phyloP scores from a whole-genome alignment of 306 rosid genomes.

The Prunus kanzakura region DNA sequence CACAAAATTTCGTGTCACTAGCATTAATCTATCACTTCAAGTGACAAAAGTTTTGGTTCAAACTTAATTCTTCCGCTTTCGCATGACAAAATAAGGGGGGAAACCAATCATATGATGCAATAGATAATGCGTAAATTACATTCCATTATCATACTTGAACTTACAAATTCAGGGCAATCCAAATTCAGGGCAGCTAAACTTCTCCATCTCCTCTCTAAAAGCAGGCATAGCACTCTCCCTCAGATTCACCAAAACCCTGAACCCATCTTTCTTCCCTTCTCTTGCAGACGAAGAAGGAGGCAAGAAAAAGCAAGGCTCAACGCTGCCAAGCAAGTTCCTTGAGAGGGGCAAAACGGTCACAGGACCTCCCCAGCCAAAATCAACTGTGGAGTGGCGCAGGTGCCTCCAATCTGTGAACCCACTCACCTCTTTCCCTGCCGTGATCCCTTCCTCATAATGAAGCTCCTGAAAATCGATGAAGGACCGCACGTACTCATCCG shows the following conservation, averaged over 20 bases:
- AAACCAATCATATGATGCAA: too few species aligned
- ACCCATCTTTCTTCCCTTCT: conserved; percentile 41
- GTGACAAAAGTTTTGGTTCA: too few species aligned
- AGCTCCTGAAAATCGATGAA: conserved; percentile 62
- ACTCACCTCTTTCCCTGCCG: conserved; percentile 64
- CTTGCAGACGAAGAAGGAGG: conserved; percentile 45
- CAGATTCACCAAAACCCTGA: conserved; percentile 59
- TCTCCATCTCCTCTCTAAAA: conserved; percentile 54
- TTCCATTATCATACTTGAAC: not conserved
- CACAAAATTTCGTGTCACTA: too few species aligned
- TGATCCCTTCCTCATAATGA: conserved; percentile 63
- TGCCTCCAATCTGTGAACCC: conserved; percentile 97
- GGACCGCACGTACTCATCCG: conserved; percentile 66
- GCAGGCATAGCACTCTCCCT: conserved; percentile 50
- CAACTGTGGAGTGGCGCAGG: conserved; percentile 75
- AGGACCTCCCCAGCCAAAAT: conserved; percentile 97
- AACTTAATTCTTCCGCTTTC: too few species aligned
- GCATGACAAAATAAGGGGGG: too few species aligned
- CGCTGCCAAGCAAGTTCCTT: conserved; percentile 64
- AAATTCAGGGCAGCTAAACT: conserved; percentile 28
- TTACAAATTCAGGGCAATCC: not conserved
- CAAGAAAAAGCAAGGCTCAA: conserved; percentile 81
- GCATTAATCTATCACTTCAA: too few species aligned
- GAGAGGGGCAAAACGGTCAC: conserved; percentile 76
- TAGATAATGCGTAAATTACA: not conserved